A percentile compares a stretch with the other conserved stretches of the same genome.
phyloP scores from a whole-genome alignment of 306 rosid species.

The Vigna unguiculata region DNA sequence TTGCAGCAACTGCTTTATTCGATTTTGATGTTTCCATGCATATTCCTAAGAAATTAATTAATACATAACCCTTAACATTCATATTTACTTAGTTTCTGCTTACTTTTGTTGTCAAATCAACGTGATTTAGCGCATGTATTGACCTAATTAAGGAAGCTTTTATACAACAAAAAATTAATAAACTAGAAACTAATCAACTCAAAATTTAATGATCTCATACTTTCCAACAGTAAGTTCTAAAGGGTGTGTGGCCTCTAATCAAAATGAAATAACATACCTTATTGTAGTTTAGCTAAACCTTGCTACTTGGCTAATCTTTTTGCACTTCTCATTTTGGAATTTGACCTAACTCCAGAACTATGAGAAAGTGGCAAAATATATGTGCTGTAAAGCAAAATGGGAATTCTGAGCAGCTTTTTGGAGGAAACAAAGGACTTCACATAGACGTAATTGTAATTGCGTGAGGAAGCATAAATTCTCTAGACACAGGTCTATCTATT shows the following conservation, averaged over 20 bases:
- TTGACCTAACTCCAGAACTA: too few relatives aligned
- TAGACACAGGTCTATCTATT: not conserved
- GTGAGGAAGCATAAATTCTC: not conserved
- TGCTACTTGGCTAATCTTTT: too few relatives aligned
- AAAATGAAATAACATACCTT: too few relatives aligned
- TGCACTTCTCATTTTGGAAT: too few relatives aligned
- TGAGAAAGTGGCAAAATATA: too few relatives aligned
- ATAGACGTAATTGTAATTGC: not conserved
- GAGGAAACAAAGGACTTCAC: too few relatives aligned
- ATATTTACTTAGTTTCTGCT: not conserved
- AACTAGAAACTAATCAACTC: too few relatives aligned
- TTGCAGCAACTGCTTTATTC: not conserved
- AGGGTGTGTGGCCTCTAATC: too few relatives aligned
- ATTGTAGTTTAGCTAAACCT: too few relatives aligned
- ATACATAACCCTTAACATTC: not conserved
- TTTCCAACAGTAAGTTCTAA: too few relatives aligned
- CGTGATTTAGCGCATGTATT: not conserved
- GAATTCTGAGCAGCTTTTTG: too few relatives aligned
- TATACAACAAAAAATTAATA: not conserved
- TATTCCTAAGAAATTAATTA: not conserved
- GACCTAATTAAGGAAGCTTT: not conserved
- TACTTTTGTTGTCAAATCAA: not conserved
- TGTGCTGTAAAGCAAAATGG: too few relatives aligned
- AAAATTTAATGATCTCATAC: not conserved
- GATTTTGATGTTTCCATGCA: conserved; percentile 1